phyloP scores from a whole-genome alignment of 495 filamentous ascomycete species.

The Immersiella caudata region DNA sequence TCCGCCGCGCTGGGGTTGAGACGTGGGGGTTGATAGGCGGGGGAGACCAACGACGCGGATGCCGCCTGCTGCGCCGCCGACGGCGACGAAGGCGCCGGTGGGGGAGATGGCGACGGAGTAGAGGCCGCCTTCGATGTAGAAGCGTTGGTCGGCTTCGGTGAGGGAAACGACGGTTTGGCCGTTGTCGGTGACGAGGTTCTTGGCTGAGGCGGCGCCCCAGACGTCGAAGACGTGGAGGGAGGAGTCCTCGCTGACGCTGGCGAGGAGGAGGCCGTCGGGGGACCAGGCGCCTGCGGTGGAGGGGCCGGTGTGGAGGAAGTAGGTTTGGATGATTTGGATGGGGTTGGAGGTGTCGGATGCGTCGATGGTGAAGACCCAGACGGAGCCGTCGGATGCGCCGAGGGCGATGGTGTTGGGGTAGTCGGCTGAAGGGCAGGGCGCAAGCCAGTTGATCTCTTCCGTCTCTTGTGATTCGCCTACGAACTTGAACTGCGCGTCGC shows the following conservation, averaged over 20 bases:
- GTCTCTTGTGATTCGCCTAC: constrained; percentile 77
- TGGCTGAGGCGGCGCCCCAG: constrained; percentile 78
- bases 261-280: constrained; percentile 83
- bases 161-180: constrained; percentile 78
- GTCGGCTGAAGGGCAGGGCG: constrained; percentile 67
- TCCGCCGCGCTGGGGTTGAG: constrained; percentile 27
- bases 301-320: constrained; percentile 83
- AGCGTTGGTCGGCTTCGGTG: constrained; percentile 83
- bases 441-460: constrained; percentile 91
- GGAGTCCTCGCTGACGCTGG: constrained; percentile 85
- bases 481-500: constrained; percentile 73
- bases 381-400: constrained; percentile 88
- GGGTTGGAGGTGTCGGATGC: constrained; percentile 54
- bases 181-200: constrained; percentile 67
- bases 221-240: constrained; percentile 93
- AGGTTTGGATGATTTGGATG: constrained; percentile 82
- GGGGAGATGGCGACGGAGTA: constrained; percentile 85
- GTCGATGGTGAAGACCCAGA: constrained; percentile 92
- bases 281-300: constrained; percentile 93
- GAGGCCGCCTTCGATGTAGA: constrained; percentile 86
- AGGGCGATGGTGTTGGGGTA: constrained; percentile 84
- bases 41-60: constrained; percentile 86
- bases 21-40: constrained; percentile 59
- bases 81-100: constrained; percentile 73
- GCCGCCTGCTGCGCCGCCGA: constrained; percentile 83